Base-by-base conservation (phyloP, 345 rosid genomes). In the Luvunga scandens region DNA sequence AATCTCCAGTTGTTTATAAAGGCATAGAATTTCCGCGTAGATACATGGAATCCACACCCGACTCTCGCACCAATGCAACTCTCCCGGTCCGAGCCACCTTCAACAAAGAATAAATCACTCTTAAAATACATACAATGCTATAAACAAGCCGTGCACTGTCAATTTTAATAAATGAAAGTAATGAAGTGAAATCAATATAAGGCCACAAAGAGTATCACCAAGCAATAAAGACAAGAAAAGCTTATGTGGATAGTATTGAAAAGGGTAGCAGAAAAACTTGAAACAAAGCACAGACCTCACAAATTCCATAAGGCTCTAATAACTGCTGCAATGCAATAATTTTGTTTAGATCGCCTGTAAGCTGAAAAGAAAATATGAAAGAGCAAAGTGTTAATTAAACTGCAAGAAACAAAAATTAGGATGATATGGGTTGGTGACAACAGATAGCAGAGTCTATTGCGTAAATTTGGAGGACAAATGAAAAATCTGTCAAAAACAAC, bases 71-170 rank as follows among this genome's bases (percentile, higher is more conserved):
- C 84, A 91, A 61, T 30, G 95, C 95, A 53, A 90, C 87, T 81
- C 95, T 90, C 76, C 95, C 93, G 0, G 92, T 91, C 81, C 92
- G 81, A 48, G 93, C 92, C 87, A 91, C 93, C 95, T 91, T 87
- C 88, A 84, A 12, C 24, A 72, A 69, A 83, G 31, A 65, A 63
- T 7, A 36, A 10, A 16, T 50, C 61, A 39, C 33, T 71, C 25
- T 10, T 25, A 36, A 34, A 34, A 9, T 19, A 55, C 33, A 7
- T n/a, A 70, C 30, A 50, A 45, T 27, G 28, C 50, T 48, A 2
- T 69, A 36, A 39, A 57, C 66, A 19, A 57, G 53, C 31, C 2
- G n/a, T 65, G 9, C 22, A 5, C 19, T 21, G 1, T 14, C 22
- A 18, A 16, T 24, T 62, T 30, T 65, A 14, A 65, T 65, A 31